Evolutionary conservation across 2,329 filamentous ascomycete genomes (phyloP).

Genomic region (Metarhizium sp.): DNA sequence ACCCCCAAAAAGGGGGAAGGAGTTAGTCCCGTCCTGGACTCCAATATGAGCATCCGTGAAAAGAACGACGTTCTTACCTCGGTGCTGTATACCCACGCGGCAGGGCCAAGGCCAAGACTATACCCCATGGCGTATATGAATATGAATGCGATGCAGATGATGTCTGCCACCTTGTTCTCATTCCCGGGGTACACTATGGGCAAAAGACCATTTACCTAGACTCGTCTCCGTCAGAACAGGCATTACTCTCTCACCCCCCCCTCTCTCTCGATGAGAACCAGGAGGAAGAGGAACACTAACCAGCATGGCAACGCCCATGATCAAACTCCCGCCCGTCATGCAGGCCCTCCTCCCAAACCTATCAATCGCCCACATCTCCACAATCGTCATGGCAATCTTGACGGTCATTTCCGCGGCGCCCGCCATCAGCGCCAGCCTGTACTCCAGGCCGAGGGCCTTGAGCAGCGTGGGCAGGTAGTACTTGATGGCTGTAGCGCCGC

Average conservation of each 20-base stretch:
- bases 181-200: slow-evolving; percentile 42
- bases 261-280: too few species aligned
- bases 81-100: slow-evolving; percentile 50
- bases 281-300: slow-evolving; percentile 22
- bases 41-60: not conserved
- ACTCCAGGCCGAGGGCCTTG: slow-evolving; percentile 37
- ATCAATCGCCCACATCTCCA: slow-evolving; percentile 50
- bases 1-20: not conserved
- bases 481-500: slow-evolving; percentile 50
- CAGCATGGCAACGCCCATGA: slow-evolving; percentile 45
- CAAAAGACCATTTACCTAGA: slow-evolving; percentile 43
- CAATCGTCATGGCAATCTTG: slow-evolving; percentile 45
- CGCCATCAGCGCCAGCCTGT: slow-evolving; percentile 38
- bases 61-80: slow-evolving; percentile 28
- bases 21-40: not conserved
- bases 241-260: too few species aligned
- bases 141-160: slow-evolving; percentile 43
- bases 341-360: slow-evolving; percentile 38
- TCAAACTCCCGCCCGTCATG: slow-evolving; percentile 35
- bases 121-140: slow-evolving; percentile 51
- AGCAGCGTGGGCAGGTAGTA: slow-evolving; percentile 49
- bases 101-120: slow-evolving; percentile 46
- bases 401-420: slow-evolving; percentile 47
- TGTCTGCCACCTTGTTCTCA: slow-evolving; percentile 36
- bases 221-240: not conserved